A percentile compares a stretch with the other conserved stretches of the same genome.
Evolutionary conservation across 2,329 filamentous ascomycete genomes (phyloP).

Genomic region (Monosporascus sp.): DNA sequence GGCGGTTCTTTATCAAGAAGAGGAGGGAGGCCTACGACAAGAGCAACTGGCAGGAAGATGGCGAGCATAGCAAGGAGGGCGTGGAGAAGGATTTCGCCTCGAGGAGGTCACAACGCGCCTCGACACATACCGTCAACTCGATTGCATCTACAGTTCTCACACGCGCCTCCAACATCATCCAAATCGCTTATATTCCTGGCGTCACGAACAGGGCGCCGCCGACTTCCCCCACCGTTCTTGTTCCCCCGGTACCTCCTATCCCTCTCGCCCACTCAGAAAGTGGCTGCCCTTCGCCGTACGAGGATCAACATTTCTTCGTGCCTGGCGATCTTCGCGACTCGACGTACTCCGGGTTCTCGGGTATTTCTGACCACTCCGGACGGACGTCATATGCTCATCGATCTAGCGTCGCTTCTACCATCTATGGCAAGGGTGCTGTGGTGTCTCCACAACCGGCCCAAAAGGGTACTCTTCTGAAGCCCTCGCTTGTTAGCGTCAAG

Average conservation of each 20-base stretch:
- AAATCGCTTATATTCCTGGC: conserved; percentile 97
- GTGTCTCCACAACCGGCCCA: conserved; percentile 72
- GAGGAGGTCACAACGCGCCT: conserved; percentile 61
- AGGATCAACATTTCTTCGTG: conserved; percentile 90
- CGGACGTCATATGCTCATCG: conserved; percentile 54
- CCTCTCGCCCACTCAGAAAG: conserved; percentile 61
- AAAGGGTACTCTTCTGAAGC: conserved; percentile 80
- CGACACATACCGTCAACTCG: conserved; percentile 80
- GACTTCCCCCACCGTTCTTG: conserved; percentile 72
- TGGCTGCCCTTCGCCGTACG: conserved; percentile 50
- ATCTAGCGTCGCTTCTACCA: conserved; percentile 82
- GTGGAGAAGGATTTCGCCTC: conserved; percentile 26
- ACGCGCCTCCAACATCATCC: conserved; percentile 95
- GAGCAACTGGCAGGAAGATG: conserved; percentile 48
- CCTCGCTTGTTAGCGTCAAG: conserved; percentile 89
- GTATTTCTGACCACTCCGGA: conserved; percentile 54
- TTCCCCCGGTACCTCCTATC: conserved; percentile 91
- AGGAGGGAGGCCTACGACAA: conserved; percentile 60
- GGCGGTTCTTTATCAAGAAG: conserved; percentile 81
- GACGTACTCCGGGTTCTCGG: conserved; percentile 75
- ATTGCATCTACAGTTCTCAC: conserved; percentile 95
- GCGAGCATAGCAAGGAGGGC: conserved; percentile 44
- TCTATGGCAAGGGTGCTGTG: conserved; percentile 87
- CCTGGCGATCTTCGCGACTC: conserved; percentile 87
- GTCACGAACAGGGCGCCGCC: conserved; percentile 88